Evolutionary conservation across 495 filamentous ascomycete genomes (phyloP).

Genomic region (Penicillium parvum): DNA sequence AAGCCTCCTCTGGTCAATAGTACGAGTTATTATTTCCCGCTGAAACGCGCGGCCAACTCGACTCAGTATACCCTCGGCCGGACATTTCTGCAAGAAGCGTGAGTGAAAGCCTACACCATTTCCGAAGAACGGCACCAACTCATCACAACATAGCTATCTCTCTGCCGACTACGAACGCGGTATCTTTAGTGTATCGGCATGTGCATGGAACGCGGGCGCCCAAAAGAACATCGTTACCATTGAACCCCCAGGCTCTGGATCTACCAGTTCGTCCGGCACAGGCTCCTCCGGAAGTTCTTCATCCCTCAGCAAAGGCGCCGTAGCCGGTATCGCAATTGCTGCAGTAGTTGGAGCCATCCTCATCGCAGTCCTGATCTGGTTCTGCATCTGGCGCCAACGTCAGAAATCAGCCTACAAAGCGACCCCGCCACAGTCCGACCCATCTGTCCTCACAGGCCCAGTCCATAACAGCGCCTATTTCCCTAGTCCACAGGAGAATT

Average conservation of each 20-base stretch:
- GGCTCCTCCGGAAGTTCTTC: slow-evolving; percentile 5
- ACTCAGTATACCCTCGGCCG: slow-evolving; percentile 64
- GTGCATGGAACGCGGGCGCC: slow-evolving; percentile 13
- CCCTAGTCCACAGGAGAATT: slow-evolving; percentile 2
- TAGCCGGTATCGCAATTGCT: slow-evolving; percentile 24
- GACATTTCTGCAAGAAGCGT: slow-evolving; percentile 63
- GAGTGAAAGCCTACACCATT: slow-evolving; percentile 1
- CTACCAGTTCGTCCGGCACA: slow-evolving; percentile 2
- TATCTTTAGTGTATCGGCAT: slow-evolving; percentile 39
- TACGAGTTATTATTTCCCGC: slow-evolving; percentile 56
- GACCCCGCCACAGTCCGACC: slow-evolving; percentile 7
- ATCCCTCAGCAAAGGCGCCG: slow-evolving; percentile 26
- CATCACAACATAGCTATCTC: slow-evolving; percentile 43
- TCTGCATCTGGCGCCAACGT: slow-evolving; percentile 17
- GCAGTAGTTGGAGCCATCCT: slow-evolving; percentile 15
- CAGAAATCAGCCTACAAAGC: slow-evolving; percentile 14
- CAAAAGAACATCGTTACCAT: slow-evolving; percentile 16
- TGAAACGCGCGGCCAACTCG: slow-evolving; percentile 46
- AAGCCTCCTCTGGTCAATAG: slow-evolving; percentile 48
- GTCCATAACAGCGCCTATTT: slow-evolving; percentile 9
- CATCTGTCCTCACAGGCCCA: slow-evolving; percentile 14
- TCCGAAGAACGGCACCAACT: background rate
- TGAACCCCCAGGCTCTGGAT: slow-evolving; percentile 4
- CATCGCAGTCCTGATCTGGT: slow-evolving; percentile 10
- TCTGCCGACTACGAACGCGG: slow-evolving; percentile 61